Evolutionary conservation across 2,329 filamentous ascomycete species (phyloP).

Genomic region (Cercospora berteroae): DNA sequence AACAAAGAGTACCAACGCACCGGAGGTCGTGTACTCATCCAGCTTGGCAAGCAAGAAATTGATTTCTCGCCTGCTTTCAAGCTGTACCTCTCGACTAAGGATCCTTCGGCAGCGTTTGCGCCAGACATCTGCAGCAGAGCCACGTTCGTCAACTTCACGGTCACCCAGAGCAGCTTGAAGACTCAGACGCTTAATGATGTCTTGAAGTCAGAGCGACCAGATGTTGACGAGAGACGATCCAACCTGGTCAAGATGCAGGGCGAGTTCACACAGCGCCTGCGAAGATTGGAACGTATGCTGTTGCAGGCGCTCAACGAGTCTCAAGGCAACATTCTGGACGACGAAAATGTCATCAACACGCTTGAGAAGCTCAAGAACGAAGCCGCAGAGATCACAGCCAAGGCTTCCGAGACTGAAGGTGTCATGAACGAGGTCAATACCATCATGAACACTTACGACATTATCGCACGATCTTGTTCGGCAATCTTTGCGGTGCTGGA

Average conservation of each 20-base stretch:
- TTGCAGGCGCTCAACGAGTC: conserved; percentile 96
- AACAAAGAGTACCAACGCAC: conserved; percentile 99
- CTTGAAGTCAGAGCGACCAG: conserved; percentile 92
- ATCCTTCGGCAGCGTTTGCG: conserved; percentile 92
- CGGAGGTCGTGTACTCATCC: conserved; percentile 93
- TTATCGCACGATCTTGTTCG: conserved; percentile 92
- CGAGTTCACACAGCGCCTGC: conserved; percentile 97
- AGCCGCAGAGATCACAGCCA: conserved; percentile 89
- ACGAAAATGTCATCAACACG: conserved; percentile 97
- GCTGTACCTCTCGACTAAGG: conserved; percentile 89
- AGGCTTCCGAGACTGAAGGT: conserved; percentile 94
- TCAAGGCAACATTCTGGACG: conserved; percentile 94
- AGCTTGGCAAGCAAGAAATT: conserved; percentile 97
- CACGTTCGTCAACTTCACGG: conserved; percentile 98
- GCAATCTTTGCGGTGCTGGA: conserved; percentile 96
- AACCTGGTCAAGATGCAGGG: conserved; percentile 98
- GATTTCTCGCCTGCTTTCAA: conserved; percentile 97
- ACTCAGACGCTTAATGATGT: conserved; percentile 97
- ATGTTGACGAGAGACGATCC: conserved; percentile 92
- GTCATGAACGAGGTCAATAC: conserved; percentile 98
- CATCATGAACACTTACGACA: conserved; percentile 90
- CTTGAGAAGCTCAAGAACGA: conserved; percentile 97
- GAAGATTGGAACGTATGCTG: conserved; percentile 89
- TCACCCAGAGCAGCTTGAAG: conserved; percentile 97
- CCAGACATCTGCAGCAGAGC: conserved; percentile 97